Conservation (phyloP, 805 yeast genomes). For the Candida insectorum region DNA sequence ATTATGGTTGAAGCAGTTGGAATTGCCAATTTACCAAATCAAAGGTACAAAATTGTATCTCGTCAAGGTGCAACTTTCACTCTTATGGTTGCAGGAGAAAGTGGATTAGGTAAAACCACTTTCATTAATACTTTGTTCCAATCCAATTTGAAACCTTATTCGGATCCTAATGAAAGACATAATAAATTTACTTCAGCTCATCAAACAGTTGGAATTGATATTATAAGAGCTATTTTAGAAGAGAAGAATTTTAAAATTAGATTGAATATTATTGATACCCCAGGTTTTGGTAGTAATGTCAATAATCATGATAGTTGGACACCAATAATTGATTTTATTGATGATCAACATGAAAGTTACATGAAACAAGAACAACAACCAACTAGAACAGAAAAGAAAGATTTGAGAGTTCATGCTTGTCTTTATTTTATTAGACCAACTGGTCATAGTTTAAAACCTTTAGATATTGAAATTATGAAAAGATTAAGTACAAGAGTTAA, state of each 20-base stretch:
- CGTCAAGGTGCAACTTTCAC: slow-evolving; percentile 77
- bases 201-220: slow-evolving; percentile 75
- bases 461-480: slow-evolving; percentile 88
- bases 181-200: slow-evolving; percentile 52
- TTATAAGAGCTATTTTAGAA: slow-evolving; percentile 74
- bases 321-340: slow-evolving; percentile 82
- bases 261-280: slow-evolving; percentile 84
- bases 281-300: slow-evolving; percentile 90
- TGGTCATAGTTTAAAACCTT: slow-evolving; percentile 81
- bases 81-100: slow-evolving; percentile 83
- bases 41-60: slow-evolving; percentile 74
- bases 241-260: slow-evolving; percentile 79
- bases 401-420: slow-evolving; percentile 87
- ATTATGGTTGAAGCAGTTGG: slow-evolving; percentile 66
- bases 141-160: slow-evolving; percentile 60
- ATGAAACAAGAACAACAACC: slow-evolving; percentile 97
- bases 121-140: slow-evolving; percentile 84
- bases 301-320: slow-evolving; percentile 85
- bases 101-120: slow-evolving; percentile 87
- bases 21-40: slow-evolving; percentile 70
- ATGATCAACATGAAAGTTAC: slow-evolving; percentile 83
- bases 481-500: slow-evolving; percentile 76
- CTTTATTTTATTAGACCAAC: slow-evolving; percentile 89
- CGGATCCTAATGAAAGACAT: slow-evolving; percentile 52
- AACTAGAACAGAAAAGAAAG: slow-evolving; percentile 58